These are phyloP conservation scores for Seminavis robusta DNA, from an alignment of 108 stramenopile genomes.

Conservation along the genomic window DNA sequence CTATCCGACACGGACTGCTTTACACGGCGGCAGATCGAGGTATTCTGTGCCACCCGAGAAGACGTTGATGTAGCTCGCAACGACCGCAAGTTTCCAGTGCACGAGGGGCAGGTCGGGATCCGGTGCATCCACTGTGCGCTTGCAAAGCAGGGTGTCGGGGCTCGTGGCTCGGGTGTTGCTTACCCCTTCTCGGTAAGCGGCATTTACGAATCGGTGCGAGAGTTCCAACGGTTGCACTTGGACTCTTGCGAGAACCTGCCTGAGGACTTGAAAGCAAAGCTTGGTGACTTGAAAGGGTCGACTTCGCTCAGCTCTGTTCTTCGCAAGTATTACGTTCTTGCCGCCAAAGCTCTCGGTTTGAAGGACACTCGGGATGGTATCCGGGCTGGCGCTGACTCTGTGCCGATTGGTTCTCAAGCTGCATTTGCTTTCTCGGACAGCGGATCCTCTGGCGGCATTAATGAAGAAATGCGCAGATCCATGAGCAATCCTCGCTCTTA, in stretches of 20 bases:
- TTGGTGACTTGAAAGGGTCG: conserved; percentile 48
- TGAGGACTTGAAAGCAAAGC: conserved; percentile 33
- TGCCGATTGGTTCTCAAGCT: conserved; percentile 29
- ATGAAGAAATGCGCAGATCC: too few species aligned
- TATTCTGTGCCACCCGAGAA: conserved; percentile 61
- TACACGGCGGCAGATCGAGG: conserved; percentile 73
- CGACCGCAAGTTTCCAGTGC: conserved; percentile 70
- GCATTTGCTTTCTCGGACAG: conserved; percentile 35
- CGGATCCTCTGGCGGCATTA: too few species aligned
- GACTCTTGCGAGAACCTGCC: conserved; percentile 65
- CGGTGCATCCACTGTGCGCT: conserved; percentile 77
- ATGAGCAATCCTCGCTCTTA: too few species aligned
- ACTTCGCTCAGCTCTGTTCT: conserved; percentile 74
- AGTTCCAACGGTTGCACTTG: conserved; percentile 78
- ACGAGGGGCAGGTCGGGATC: conserved; percentile 75
- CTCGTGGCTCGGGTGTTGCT: conserved; percentile 49
- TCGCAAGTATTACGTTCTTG: conserved; percentile 75
- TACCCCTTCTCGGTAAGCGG: conserved; percentile 78
- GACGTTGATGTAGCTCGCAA: conserved; percentile 54
- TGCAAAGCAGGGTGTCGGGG: conserved; percentile 18
- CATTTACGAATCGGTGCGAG: conserved; percentile 80
- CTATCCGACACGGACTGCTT: conserved; percentile 79
- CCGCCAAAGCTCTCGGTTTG: conserved; percentile 74
- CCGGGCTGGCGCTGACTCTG: conserved; percentile 51
- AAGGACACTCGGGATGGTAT: conserved; percentile 70